Evolutionary conservation across 2,329 filamentous ascomycete genomes (phyloP).

Genomic region (Fusarium lateritium): DNA sequence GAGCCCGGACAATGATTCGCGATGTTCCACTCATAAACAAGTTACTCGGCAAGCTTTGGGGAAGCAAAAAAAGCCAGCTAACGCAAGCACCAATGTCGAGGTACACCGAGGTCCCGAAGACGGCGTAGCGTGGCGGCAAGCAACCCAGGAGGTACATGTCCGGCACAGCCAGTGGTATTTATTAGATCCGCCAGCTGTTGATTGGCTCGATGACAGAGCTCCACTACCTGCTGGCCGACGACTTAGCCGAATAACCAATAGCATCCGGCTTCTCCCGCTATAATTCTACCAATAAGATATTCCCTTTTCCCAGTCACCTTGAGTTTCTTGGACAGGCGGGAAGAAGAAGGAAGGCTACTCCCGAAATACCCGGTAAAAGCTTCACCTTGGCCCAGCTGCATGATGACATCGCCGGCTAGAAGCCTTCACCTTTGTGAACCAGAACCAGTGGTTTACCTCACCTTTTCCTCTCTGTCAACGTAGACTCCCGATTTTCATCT

Average conservation of each 20-base stretch:
- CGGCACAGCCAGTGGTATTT: conserved; percentile 8
- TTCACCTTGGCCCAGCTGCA: conserved; percentile 2
- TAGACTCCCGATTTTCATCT: neutral
- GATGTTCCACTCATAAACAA: conserved; percentile 38
- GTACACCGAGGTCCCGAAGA: conserved; percentile 21
- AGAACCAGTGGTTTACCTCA: neutral
- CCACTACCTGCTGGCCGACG: conserved; percentile 25
- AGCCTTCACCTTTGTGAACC: neutral
- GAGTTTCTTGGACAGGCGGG: neutral
- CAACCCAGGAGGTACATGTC: conserved; percentile 41
- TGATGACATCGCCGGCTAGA: neutral
- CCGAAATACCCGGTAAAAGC: neutral
- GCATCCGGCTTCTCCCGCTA: conserved; percentile 27
- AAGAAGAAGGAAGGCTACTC: conserved; percentile 4
- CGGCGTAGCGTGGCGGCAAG: neutral
- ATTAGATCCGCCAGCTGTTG: conserved; percentile 14
- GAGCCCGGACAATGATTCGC: conserved; percentile 45
- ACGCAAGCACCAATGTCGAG: conserved; percentile 10
- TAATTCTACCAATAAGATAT: neutral
- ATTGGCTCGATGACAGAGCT: conserved; percentile 11
- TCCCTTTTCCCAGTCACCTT: neutral
- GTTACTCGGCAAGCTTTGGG: conserved; percentile 32
- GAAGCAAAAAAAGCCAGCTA: conserved; percentile 31
- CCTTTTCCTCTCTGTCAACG: neutral
- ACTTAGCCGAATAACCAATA: conserved; percentile 36